Evolutionary conservation across 208 protist species (phyloP), one percentile per base, ranked within the genome.

Genomic region (Hexamita inflata): DNA sequence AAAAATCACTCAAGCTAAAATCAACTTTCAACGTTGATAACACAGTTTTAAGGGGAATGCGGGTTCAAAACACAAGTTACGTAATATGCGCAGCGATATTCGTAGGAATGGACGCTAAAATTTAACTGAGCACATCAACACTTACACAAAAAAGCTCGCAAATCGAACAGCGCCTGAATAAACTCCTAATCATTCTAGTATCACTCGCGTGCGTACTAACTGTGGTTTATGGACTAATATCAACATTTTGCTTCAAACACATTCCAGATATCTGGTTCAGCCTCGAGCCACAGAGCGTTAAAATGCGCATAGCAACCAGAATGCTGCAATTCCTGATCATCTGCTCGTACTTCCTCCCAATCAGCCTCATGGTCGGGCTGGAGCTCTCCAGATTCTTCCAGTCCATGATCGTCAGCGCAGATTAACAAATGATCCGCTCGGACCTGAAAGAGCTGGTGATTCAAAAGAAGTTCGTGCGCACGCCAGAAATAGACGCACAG

Each of bases 21-120:
- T n/a, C n/a, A n/a, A n/a, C n/a, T n/a, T 70, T 70, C 64, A 32
- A 40, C 9, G 42, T 38, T 4, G 64, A 70, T 70, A 70, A 70
- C n/a, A 45, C 35, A 29, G 9, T 70, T 19, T 34, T 70, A n/a
- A 40, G 38, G 26, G 64, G 64, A 15, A 45, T 70, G 9, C n/a
- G 38, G 35, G 9, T 70, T n/a, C 35, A 70, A 49, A 70, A 70
- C n/a, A 70, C 64, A 24, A 2, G 15, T 15, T 13, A 42, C 7
- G 64, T 38, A 11, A 45, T 70, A 28, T 7, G 32, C 15, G 64
- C 40, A 15, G 64, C 42, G n/a, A 45, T 70, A 42, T 70, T 45
- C n/a, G 42, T 34, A 45, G 64, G 11, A 15, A 42, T 45, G 26
- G 64, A 70, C 15, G 42, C 64, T 15, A n/a, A 34, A 49, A 7